Evolutionary conservation across 257 asterid genomes (phyloP).

Genomic region (Salvia rosmarinus): DNA sequence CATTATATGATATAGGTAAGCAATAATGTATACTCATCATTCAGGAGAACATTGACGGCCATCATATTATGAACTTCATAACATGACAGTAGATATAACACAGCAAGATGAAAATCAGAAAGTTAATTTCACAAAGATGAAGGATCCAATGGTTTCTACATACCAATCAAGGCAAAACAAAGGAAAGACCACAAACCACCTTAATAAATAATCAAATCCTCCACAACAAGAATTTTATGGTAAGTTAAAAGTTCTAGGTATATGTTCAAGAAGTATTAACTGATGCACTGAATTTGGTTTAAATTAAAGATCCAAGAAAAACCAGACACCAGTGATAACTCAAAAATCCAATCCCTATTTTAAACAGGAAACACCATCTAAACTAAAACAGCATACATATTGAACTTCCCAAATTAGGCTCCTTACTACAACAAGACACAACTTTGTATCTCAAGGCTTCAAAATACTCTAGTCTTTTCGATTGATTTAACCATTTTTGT

Average conservation of each 20-base stretch:
- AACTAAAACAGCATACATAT: conserved; percentile 5
- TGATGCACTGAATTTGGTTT: neutral
- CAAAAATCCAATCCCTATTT: neutral
- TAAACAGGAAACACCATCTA: neutral
- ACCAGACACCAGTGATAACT: neutral
- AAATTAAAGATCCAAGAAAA: conserved; percentile 1
- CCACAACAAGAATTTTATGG: neutral
- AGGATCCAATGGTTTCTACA: neutral
- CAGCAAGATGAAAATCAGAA: neutral
- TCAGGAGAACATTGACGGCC: neutral
- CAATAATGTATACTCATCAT: neutral
- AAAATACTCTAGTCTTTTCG: neutral
- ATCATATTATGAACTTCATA: neutral
- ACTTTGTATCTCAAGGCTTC: conserved; percentile 1
- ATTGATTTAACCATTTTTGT: conserved; percentile 11
- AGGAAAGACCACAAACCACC: neutral
- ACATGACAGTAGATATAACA: neutral
- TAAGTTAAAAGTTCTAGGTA: too few species aligned
- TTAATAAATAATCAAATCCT: neutral
- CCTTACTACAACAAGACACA: conserved; percentile 4
- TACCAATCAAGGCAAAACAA: neutral
- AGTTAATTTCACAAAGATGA: neutral
- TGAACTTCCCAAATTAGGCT: conserved; percentile 18
- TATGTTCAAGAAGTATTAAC: too few species aligned
- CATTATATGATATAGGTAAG: neutral